A percentile compares a stretch with the other conserved stretches of the same genome.
phyloP scores from a whole-genome alignment of 768 basidiomycete genomes.

The Pleurotus sapidus region DNA sequence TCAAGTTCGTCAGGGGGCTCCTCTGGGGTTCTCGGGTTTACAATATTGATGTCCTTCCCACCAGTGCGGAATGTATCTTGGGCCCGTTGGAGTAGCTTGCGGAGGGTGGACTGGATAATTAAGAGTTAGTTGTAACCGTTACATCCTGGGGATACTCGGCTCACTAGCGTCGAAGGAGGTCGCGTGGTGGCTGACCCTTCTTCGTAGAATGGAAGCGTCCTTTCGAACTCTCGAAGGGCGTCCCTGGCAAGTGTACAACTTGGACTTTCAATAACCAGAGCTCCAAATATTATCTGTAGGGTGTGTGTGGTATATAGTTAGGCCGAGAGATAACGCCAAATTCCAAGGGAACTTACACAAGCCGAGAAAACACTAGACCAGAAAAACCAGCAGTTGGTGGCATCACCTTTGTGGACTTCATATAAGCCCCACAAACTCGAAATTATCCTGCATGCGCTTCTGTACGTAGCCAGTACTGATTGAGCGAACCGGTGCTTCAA shows the following conservation, averaged over 20 bases:
- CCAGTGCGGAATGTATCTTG: conserved; percentile 23
- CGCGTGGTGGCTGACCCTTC: conserved; percentile 37
- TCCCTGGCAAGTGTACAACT: conserved; percentile 36
- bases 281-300: conserved; percentile 40
- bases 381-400: conserved; percentile 42
- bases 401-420: conserved; percentile 27
- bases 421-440: conserved; percentile 35
- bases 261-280: conserved; percentile 43
- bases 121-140: background rate
- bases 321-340: background rate
- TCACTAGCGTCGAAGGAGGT: conserved; percentile 32
- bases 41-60: conserved; percentile 3
- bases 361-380: conserved; percentile 50
- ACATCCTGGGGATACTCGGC: conserved; percentile 8
- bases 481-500: conserved; percentile 40
- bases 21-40: background rate
- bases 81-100: conserved; percentile 34
- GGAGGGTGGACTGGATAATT: conserved; percentile 30
- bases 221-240: conserved; percentile 36
- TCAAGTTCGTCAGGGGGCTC: conserved; percentile 30
- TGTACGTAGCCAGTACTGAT: conserved; percentile 42
- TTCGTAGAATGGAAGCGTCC: conserved; percentile 36
- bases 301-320: background rate
- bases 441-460: conserved; percentile 41
- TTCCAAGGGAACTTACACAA: conserved; percentile 32